Conservation (phyloP, 2,329 filamentous ascomycete species). For the Aspergillus pseudoviridinutans region DNA sequence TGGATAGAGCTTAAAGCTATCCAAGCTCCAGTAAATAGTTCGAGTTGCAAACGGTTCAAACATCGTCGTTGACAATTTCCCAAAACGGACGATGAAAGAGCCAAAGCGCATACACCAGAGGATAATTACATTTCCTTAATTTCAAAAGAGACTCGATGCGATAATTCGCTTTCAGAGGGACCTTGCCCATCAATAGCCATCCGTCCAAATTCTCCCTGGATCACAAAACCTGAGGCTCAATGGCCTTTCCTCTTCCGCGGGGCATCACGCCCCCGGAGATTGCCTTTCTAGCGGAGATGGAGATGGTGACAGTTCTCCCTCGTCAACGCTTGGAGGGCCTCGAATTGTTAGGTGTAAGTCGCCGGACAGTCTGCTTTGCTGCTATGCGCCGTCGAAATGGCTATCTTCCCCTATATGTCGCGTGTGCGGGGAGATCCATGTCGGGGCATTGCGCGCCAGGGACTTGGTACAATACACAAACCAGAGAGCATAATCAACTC, state of each 20-base stretch:
- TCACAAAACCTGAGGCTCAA: slow-evolving; percentile 25
- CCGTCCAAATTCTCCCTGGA: neutral
- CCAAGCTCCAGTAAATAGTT: neutral
- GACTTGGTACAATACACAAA: neutral
- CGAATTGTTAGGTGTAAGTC: slow-evolving; percentile 75
- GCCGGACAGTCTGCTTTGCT: slow-evolving; percentile 6
- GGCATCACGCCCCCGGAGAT: slow-evolving; percentile 82
- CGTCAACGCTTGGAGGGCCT: slow-evolving; percentile 85
- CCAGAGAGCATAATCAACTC: neutral
- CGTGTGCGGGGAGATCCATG: neutral
- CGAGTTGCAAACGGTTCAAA: slow-evolving; percentile 33
- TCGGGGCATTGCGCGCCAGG: neutral
- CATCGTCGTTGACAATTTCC: slow-evolving; percentile 13
- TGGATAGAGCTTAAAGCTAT: neutral
- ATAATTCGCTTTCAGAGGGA: neutral
- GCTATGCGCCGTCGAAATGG: neutral
- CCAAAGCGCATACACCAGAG: neutral
- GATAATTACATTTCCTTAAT: neutral
- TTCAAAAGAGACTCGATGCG: neutral
- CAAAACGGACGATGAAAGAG: neutral
- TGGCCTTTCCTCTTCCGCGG: slow-evolving; percentile 60
- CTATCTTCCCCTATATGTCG: neutral
- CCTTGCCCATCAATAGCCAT: neutral
- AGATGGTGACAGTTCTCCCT: slow-evolving; percentile 86
- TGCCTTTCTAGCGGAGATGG: slow-evolving; percentile 95